phyloP scores from a whole-genome alignment of 805 yeast genomes.

The Brettanomyces custersianus region DNA sequence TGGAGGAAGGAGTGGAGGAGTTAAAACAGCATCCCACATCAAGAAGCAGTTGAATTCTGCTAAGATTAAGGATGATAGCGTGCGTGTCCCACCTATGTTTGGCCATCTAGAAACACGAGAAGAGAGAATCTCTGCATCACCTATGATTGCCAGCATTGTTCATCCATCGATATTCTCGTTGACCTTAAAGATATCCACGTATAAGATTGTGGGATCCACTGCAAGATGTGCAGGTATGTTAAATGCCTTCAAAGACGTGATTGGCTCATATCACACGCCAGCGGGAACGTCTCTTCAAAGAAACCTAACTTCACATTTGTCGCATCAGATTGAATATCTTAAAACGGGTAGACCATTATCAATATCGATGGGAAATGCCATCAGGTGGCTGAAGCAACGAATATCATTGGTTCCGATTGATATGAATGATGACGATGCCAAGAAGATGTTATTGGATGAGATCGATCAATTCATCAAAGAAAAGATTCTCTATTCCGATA shows the following conservation, averaged over 20 bases:
- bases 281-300: conserved; percentile 77
- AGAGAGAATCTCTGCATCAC: conserved; percentile 55
- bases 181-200: conserved; percentile 73
- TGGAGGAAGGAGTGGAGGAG: conserved; percentile 3
- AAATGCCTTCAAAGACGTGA: conserved; percentile 72
- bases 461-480: conserved; percentile 81
- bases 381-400: conserved; percentile 93
- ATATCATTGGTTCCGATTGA: conserved; percentile 77
- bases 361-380: conserved; percentile 95
- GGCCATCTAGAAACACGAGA: conserved; percentile 76
- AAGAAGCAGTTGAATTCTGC: conserved; percentile 48
- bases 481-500: conserved; percentile 74
- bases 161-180: conserved; percentile 80
- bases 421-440: conserved; percentile 58
- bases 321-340: conserved; percentile 87
- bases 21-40: conserved; percentile 39
- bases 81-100: conserved; percentile 56
- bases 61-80: conserved; percentile 31
- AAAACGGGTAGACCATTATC: conserved; percentile 87
- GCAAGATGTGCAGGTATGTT: conserved; percentile 81
- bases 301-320: conserved; percentile 77
- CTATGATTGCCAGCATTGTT: conserved; percentile 54
- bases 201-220: conserved; percentile 82
- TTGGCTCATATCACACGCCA: conserved; percentile 77
- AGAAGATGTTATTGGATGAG: conserved; percentile 47